Base-by-base conservation (phyloP, 441 rosid species). In the Breynia disticha region DNA sequence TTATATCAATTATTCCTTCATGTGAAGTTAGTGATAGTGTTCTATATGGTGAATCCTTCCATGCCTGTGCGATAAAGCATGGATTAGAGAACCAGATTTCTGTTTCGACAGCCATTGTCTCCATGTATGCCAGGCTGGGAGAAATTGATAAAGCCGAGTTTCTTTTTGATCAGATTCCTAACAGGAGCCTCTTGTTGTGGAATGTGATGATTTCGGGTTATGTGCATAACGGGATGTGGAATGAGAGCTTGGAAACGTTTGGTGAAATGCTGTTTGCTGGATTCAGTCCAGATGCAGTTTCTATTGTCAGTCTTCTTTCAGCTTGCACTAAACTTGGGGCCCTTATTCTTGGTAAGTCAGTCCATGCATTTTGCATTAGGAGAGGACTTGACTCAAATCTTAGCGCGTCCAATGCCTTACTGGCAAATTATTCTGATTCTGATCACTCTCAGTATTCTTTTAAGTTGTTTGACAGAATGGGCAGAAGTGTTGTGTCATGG, bases 401-500 rank as follows among this genome's bases (percentile, higher is more conserved):
- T 16, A 78, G 67, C 54, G 79, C 79, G 16, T 54, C 62, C 16
- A 89, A 79, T 68, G 84, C 84, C n/a, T 37, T 90, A 76, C 54
- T 86, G 45, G 73, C 81, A 0, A 80, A 68, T 43, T 86, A 84
- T 46, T 57, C 81, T 16, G 79, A 76, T 59, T 80, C 82, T 59
- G 68, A 70, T 28, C n/a, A 62, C 67, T 6, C 50, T 62, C 9
- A 61, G 28, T 75, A 55, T 57, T 79, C 80, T 11, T 63, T 80
- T 74, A 76, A 67, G 39, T 47, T 84, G 69, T 86, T 89, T 51
- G 76, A 70, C 48, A 64, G 51, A 50, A 82, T 79, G 81, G 43
- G 61, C 32, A 79, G 79, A 69, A 80, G 86, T 68, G 62, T 70
- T 0, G 83, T 89, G 46, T 72, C 90, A 0, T 86, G 95, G 88